phyloP scores from a whole-genome alignment of 2,329 filamentous ascomycete species.

The Fusarium pseudograminearum region DNA sequence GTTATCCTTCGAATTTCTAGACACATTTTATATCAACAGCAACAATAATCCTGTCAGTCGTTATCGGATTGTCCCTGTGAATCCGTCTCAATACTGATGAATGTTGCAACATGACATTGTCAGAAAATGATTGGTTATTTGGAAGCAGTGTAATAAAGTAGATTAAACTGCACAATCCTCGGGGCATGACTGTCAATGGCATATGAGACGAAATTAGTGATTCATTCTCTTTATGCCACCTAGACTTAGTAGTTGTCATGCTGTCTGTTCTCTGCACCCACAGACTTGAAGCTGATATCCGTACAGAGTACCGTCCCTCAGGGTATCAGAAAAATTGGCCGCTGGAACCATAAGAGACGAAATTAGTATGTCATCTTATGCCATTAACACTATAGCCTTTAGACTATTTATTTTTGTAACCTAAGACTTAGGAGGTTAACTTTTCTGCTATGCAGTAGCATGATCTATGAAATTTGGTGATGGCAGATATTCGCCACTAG shows the following conservation, averaged over 20 bases:
- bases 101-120: background rate
- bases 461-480: background rate
- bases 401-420: too few species aligned
- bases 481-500: constrained; percentile 7
- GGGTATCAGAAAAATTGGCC: too few species aligned
- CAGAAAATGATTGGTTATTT: background rate
- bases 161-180: background rate
- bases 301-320: too few species aligned
- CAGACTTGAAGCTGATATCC: too few species aligned
- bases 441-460: too few species aligned
- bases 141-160: background rate
- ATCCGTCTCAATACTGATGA: background rate
- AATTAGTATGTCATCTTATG: too few species aligned
- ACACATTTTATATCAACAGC: background rate
- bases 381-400: too few species aligned
- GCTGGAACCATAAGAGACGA: too few species aligned
- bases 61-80: too few species aligned
- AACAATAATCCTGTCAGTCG: background rate
- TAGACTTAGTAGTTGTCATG: background rate
- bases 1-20: background rate
- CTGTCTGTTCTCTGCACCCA: background rate
- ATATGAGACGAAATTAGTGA: background rate
- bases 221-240: too few species aligned
- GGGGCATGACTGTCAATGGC: background rate
- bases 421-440: too few species aligned